phyloP scores from a whole-genome alignment of 2,329 filamentous ascomycete genomes.

The Ceratocystis diversiconidia region DNA sequence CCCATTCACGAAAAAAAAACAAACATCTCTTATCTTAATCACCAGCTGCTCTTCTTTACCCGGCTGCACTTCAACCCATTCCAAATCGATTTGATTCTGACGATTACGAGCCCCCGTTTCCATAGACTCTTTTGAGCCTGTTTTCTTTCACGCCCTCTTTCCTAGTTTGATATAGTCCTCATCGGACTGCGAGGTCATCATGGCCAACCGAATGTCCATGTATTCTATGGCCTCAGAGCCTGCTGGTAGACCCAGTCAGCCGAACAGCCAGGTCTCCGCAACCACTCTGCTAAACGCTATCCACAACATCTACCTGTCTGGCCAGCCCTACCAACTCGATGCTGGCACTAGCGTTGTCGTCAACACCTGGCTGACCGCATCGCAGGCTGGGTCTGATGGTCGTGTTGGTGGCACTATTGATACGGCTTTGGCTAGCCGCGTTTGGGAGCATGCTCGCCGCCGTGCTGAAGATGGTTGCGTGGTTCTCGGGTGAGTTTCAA shows the following conservation, averaged over 20 bases:
- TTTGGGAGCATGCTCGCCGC: slow-evolving; percentile 92
- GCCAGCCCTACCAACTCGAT: slow-evolving; percentile 74
- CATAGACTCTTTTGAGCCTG: background rate
- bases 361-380: slow-evolving; percentile 85
- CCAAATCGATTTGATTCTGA: background rate
- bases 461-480: slow-evolving; percentile 93
- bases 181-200: slow-evolving; percentile 23
- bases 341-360: slow-evolving; percentile 82
- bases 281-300: slow-evolving; percentile 85
- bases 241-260: slow-evolving; percentile 36
- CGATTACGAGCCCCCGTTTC: background rate
- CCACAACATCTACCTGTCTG: slow-evolving; percentile 74
- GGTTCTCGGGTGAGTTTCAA: slow-evolving; percentile 57
- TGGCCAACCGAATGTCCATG: slow-evolving; percentile 55
- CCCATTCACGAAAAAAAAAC: background rate
- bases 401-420: slow-evolving; percentile 67
- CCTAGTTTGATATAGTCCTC: background rate
- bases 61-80: background rate
- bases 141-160: background rate
- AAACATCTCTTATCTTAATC: background rate
- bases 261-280: slow-evolving; percentile 65
- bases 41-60: background rate
- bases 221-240: slow-evolving; percentile 54
- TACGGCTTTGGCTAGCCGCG: slow-evolving; percentile 57
- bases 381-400: slow-evolving; percentile 54